Conservation (phyloP, 257 asterid species). For the Cynanchum wilfordii region DNA sequence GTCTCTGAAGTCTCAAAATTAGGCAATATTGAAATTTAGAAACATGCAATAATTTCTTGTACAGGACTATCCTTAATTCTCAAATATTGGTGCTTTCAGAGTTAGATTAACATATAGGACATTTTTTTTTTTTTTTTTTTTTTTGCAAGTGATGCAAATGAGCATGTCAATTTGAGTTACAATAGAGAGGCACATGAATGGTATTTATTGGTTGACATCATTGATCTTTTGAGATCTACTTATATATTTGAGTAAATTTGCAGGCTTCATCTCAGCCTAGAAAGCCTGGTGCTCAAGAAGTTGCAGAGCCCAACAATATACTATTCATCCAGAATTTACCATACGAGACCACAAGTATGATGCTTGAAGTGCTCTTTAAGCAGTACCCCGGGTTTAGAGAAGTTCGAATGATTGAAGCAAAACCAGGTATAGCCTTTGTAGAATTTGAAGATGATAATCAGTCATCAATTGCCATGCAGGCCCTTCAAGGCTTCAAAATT, state of each 20-base stretch:
- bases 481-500: conserved; percentile 93
- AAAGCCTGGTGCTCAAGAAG: conserved; percentile 51
- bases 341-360: conserved; percentile 78
- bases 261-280: conserved; percentile 69
- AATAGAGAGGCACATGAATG: background rate
- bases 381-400: conserved; percentile 93
- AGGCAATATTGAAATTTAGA: background rate
- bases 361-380: conserved; percentile 91
- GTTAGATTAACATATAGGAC: background rate
- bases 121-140: background rate
- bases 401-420: conserved; percentile 93
- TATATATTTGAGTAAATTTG: conserved; percentile 7
- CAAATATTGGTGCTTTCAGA: background rate
- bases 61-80: background rate
- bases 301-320: conserved; percentile 76
- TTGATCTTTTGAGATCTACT: background rate
- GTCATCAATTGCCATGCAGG: conserved; percentile 96
- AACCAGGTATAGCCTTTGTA: conserved; percentile 95
- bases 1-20: background rate
- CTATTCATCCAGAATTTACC: conserved; percentile 90
- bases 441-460: conserved; percentile 83
- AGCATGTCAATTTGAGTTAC: too few relatives aligned
- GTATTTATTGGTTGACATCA: too few relatives aligned
- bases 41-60: background rate
- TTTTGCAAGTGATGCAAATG: background rate